Base-by-base conservation (phyloP, 352 stramenopile species). In the Phytophthora foliorum region DNA sequence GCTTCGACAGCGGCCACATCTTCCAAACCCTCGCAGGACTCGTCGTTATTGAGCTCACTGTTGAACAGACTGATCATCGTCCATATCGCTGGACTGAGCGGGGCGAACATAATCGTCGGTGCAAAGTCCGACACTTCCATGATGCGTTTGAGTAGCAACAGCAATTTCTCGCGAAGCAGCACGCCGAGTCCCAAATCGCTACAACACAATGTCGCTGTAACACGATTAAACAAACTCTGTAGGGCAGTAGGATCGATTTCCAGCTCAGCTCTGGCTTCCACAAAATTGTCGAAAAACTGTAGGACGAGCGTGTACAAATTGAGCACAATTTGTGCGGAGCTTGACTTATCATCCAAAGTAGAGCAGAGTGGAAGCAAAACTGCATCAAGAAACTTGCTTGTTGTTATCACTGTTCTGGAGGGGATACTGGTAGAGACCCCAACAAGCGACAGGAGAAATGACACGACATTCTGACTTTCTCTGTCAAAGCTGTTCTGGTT, bases 131-230 rank as follows among this genome's bases (percentile, higher is more conserved):
- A 17, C 25, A 64, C 32, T 39, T 68, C 61, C 45, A 84, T 55
- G 0, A 67, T 52, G 19, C 70, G 60, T 17, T 82, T 82, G 4
- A 77, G 45, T 5, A 77, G 32, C 5, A 86, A 34, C 1, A 82
- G 55, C 11, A 86, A 64, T 7, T 22, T 75, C 44, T 82, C 70
- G 29, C 45, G 67, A 27, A 77, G 22, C 13, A 64, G 27, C 29
- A 71, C 14, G 5, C 24, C 45, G 14, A 63, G 4, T 54, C 19
- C 42, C 6, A 27, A 22, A n/a, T 52, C 22, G 25, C 11, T 11
- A 32, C 52, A 46, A 3, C 17, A 24, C 22, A 77, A 56, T 2
- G 19, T n/a, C 4, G 8, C 24, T 41, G 61, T 31, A 29, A 67
- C 24, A 8, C 64, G 32, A 8, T 39, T 25, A 9, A 80, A 66